Evolutionary conservation across 768 basidiomycete genomes (phyloP).

Genomic region (Porphyrellus cyaneotinctus): DNA sequence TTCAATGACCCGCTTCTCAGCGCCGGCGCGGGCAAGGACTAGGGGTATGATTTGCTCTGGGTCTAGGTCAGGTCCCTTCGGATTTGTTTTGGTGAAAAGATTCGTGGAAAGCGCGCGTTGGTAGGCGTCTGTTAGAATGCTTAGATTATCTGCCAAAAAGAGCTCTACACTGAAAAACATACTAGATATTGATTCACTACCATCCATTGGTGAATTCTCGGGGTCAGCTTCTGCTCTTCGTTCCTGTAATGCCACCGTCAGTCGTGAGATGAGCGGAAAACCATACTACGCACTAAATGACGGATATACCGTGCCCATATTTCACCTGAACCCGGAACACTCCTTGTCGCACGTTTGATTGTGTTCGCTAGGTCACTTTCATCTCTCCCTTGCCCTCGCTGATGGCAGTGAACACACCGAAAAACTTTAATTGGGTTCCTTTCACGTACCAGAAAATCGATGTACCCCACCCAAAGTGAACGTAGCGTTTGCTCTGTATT

Average conservation of each 20-base stretch:
- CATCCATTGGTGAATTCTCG: constrained; percentile 19
- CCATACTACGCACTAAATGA: constrained; percentile 47
- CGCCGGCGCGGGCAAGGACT: constrained; percentile 61
- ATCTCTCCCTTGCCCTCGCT: constrained; percentile 38
- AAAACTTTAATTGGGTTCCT: not conserved
- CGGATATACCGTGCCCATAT: constrained; percentile 78
- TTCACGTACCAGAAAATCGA: constrained; percentile 59
- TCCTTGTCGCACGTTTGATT: constrained; percentile 59
- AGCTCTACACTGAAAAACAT: not conserved
- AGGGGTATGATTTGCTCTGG: constrained; percentile 63
- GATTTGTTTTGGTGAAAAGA: constrained; percentile 39
- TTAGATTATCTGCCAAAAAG: constrained; percentile 5
- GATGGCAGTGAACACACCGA: not conserved
- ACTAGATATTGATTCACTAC: constrained; percentile 27
- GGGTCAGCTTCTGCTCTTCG: constrained; percentile 5
- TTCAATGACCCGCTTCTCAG: constrained; percentile 54
- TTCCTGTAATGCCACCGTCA: constrained; percentile 17
- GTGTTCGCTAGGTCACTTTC: constrained; percentile 40
- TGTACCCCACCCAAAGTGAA: constrained; percentile 70
- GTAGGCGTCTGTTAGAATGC: constrained; percentile 46
- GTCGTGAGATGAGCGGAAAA: not conserved
- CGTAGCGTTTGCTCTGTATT: constrained; percentile 57
- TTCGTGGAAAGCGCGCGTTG: constrained; percentile 52
- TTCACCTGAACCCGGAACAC: constrained; percentile 73
- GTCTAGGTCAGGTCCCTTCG: constrained; percentile 34